Evolutionary conservation across 345 rosid species (phyloP).

Genomic region (Sisymbrium irio): DNA sequence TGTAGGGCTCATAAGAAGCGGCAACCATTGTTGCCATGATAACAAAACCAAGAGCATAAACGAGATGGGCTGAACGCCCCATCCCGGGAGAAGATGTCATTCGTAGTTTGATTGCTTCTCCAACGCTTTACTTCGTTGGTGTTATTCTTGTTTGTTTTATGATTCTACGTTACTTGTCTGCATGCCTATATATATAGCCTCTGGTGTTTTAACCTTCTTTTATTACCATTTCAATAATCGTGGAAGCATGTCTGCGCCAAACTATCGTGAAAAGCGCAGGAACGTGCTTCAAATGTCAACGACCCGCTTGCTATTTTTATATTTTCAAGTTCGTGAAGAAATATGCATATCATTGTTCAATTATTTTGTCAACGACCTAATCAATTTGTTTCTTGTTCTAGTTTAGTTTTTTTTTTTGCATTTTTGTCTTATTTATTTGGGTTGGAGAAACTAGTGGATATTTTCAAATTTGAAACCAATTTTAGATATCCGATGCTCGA

Average conservation of each 20-base stretch:
- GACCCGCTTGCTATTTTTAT: neutral
- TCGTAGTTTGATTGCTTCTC: conserved; percentile 2
- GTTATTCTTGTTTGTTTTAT: neutral
- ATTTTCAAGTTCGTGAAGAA: conserved; percentile 15
- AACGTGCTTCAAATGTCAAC: conserved; percentile 32
- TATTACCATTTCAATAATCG: conserved; percentile 4
- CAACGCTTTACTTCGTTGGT: neutral
- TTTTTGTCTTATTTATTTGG: neutral
- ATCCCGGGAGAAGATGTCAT: conserved; percentile 32
- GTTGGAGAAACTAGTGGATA: neutral
- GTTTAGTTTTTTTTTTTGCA: neutral
- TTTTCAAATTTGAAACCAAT: neutral
- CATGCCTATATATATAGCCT: conserved; percentile 9
- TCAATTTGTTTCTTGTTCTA: neutral
- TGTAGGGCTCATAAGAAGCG: conserved; percentile 28
- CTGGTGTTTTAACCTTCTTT: neutral
- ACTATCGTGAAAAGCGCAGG: conserved; percentile 22
- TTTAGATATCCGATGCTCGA: neutral
- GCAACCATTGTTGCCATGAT: conserved; percentile 31
- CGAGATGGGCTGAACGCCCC: conserved; percentile 33
- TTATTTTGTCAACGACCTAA: conserved; percentile 19
- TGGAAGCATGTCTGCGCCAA: conserved; percentile 17
- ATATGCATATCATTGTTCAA: conserved; percentile 30
- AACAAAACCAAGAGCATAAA: conserved; percentile 23
- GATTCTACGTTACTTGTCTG: conserved; percentile 7